Evolutionary conservation across 2,329 filamentous ascomycete genomes (phyloP).

Genomic region (Reticulascus tulasneorum): DNA sequence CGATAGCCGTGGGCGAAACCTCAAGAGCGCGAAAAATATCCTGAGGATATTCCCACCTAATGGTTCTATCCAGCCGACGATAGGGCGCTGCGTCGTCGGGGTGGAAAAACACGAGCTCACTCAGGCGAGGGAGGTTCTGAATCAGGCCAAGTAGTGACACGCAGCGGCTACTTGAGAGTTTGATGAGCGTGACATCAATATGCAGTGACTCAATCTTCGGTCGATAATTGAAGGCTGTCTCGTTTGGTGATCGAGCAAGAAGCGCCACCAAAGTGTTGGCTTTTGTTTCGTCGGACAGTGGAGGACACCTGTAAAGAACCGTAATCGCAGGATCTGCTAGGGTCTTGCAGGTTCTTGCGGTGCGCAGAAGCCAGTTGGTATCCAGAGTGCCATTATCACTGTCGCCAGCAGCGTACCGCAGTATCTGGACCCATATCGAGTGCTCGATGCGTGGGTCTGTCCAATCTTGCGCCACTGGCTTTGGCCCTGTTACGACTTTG

Average conservation of each 20-base stretch:
- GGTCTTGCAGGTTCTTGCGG: conserved; percentile 57
- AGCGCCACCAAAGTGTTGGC: conserved; percentile 43
- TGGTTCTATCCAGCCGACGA: conserved; percentile 48
- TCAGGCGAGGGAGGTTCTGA: conserved; percentile 60
- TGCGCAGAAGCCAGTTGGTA: conserved; percentile 61
- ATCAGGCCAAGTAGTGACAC: conserved; percentile 56
- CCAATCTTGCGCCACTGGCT: no score
- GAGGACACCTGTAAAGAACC: conserved; percentile 67
- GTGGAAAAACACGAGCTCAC: conserved; percentile 69
- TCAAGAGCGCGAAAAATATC: conserved; percentile 61
- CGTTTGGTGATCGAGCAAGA: conserved; percentile 48
- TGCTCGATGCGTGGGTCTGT: conserved; percentile 56
- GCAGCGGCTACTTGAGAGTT: no score
- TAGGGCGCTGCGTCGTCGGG: conserved; percentile 65
- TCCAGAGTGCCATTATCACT: conserved; percentile 27
- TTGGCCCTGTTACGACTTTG: no score
- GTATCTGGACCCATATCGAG: conserved; percentile 65
- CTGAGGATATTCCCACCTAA: conserved; percentile 67
- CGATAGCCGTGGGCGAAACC: conserved; percentile 39
- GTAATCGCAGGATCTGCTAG: conserved; percentile 72
- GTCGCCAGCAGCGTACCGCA: conserved; percentile 57
- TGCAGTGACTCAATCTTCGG: conserved; percentile 67
- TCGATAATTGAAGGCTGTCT: conserved; percentile 59
- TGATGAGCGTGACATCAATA: conserved; percentile 68
- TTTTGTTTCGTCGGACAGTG: conserved; percentile 47